phyloP scores from a whole-genome alignment of 352 stramenopile species.

The Halophytophthora batemanensis region DNA sequence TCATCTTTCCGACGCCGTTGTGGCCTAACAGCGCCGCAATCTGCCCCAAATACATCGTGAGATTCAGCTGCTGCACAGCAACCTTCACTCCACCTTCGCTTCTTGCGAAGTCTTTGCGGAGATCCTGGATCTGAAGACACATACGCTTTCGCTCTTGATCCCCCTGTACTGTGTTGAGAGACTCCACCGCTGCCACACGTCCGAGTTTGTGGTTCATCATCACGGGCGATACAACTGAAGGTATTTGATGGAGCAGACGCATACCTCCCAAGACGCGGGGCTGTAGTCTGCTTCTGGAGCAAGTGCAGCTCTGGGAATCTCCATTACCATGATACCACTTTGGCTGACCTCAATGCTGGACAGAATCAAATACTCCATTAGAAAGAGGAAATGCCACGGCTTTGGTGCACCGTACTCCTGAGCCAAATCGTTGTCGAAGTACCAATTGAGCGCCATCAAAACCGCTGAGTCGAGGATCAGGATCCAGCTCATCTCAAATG shows the following conservation, averaged over 20 bases:
- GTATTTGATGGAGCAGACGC: constrained; percentile 26
- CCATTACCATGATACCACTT: constrained; percentile 22
- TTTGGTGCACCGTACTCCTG: constrained; percentile 87
- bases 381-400: constrained; percentile 91
- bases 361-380: constrained; percentile 27
- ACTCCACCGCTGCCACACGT: constrained; percentile 32
- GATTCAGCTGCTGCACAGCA: constrained; percentile 80
- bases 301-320: constrained; percentile 18
- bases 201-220: constrained; percentile 24
- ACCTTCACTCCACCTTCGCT: constrained; percentile 62
- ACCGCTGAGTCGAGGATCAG: constrained; percentile 81
- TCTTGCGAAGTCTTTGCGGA: constrained; percentile 61
- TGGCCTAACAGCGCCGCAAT: constrained; percentile 91
- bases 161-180: constrained; percentile 36
- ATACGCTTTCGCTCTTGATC: constrained; percentile 38
- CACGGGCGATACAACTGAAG: constrained; percentile 28
- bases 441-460: constrained; percentile 85
- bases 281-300: constrained; percentile 26
- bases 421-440: constrained; percentile 93
- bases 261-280: constrained; percentile 12
- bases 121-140: constrained; percentile 41
- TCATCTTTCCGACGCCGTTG: constrained; percentile 89
- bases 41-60: constrained; percentile 92
- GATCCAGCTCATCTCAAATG: constrained; percentile 60
- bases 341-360: constrained; percentile 5